Evolutionary conservation across 768 basidiomycete species (phyloP).

Genomic region (Chiua virens): DNA sequence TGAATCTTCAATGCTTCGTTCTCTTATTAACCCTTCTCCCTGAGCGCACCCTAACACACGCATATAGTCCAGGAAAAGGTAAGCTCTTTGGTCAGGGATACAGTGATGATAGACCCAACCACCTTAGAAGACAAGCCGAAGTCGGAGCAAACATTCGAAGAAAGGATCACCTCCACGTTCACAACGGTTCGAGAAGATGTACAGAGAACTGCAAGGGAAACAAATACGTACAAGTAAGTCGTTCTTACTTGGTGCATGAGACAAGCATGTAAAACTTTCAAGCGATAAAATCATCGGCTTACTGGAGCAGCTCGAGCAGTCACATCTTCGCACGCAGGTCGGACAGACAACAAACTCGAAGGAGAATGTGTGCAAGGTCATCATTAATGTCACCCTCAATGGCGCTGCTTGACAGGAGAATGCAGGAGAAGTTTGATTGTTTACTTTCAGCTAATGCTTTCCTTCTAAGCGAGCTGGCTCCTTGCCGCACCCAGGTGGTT

Average conservation of each 20-base stretch:
- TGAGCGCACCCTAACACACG: background rate
- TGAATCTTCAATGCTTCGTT: constrained; percentile 6
- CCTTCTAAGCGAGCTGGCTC: constrained; percentile 34
- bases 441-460: constrained; percentile 24
- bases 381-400: background rate
- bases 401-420: constrained; percentile 6
- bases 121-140: constrained; percentile 9
- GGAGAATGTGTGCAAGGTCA: constrained; percentile 17
- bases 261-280: background rate
- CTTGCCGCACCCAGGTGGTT: constrained; percentile 29
- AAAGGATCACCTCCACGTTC: constrained; percentile 18
- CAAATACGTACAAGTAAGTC: constrained; percentile 28
- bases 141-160: constrained; percentile 23
- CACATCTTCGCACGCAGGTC: constrained; percentile 14
- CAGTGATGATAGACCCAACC: background rate
- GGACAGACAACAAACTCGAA: constrained; percentile 5
- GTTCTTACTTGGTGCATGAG: background rate
- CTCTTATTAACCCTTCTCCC: background rate
- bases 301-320: constrained; percentile 24
- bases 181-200: constrained; percentile 8
- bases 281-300: constrained; percentile 21
- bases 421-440: constrained; percentile 22
- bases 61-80: constrained; percentile 16
- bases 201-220: constrained; percentile 21
- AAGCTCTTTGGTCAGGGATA: background rate